These are phyloP conservation scores for Volutella citrinella DNA, from an alignment of 2,329 filamentous ascomycete species.

Conservation along the genomic window DNA sequence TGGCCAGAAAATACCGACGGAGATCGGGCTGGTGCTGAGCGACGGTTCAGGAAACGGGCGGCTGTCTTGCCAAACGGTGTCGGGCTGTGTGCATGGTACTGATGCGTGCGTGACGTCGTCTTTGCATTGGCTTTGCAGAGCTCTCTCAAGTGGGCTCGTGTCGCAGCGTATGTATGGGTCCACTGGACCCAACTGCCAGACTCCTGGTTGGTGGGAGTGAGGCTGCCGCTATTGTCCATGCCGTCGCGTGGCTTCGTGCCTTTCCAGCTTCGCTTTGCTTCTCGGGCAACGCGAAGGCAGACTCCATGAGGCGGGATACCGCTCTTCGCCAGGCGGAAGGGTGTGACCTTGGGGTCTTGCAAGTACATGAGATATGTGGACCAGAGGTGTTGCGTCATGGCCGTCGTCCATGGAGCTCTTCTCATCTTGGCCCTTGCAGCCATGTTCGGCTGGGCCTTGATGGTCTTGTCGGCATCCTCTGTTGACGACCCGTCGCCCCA, in stretches of 20 bases:
- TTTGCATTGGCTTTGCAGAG: slow-evolving; percentile 57
- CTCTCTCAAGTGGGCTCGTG: slow-evolving; percentile 59
- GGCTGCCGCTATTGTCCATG: slow-evolving; percentile 48
- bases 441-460: slow-evolving; percentile 22
- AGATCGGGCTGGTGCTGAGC: slow-evolving; percentile 44
- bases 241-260: slow-evolving; percentile 45
- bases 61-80: slow-evolving; percentile 53
- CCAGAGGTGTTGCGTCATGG: slow-evolving; percentile 66
- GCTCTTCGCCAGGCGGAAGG: slow-evolving; percentile 61
- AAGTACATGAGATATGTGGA: slow-evolving; percentile 62
- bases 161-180: slow-evolving; percentile 63
- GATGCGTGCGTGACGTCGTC: slow-evolving; percentile 40
- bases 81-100: slow-evolving; percentile 50
- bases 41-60: slow-evolving; percentile 48
- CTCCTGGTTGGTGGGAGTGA: slow-evolving; percentile 51
- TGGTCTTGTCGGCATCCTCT: slow-evolving; percentile 30
- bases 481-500: slow-evolving; percentile 21
- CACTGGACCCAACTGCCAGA: slow-evolving; percentile 53
- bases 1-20: slow-evolving; percentile 54
- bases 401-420: slow-evolving; percentile 60
- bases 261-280: slow-evolving; percentile 65
- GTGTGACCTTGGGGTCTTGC: slow-evolving; percentile 65
- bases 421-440: slow-evolving; percentile 32
- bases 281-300: slow-evolving; percentile 61
- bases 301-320: slow-evolving; percentile 64